Evolutionary conservation across 345 rosid species (phyloP), one percentile per base, ranked within the genome.

Genomic region (Populus ilicifolia): DNA sequence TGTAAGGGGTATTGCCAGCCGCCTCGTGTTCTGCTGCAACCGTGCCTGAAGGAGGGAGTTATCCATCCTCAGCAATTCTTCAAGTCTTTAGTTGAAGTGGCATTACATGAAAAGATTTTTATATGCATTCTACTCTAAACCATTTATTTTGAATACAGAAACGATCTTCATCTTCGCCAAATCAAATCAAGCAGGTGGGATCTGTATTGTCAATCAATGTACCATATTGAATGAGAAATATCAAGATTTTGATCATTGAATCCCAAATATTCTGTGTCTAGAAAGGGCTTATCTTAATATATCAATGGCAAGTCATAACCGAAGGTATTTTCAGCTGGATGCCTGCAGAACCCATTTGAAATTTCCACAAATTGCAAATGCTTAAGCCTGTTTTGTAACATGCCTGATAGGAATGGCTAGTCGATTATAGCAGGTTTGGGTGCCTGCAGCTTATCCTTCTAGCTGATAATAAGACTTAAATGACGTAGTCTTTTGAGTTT

Each of bases 221-320:
- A 30, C 73, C 21, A 70, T 70, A 66, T 70, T 44, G 78, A 70
- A n/a, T 38, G 59, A 64, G 76, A 67, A 69, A 69, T 73, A 72
- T 67, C 41, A 18, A 43, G 43, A 78, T 43, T 16, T 77, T 56
- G 27, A 50, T 33, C 23, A 36, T 59, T 59, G 50, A 46, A 46
- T 46, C 6, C 43, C 52, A 20, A n/a, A 46, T 35, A 20, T 36
- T 66, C 27, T 64, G 52, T 50, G 13, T 18, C 35, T 6, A 52
- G 5, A 20, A 70, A 54, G 30, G 41, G 41, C 20, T 1, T 6
- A 0, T 35, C 11, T 1, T 16, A 1, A 9, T 10, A 46, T 1
- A 1, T 10, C 13, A 10, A n/a, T 10, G 25, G 14, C 13, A 23
- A 59, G 4, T 10, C 6, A 0, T 3, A 59, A n/a, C 5, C 29